Base-by-base conservation (phyloP, 192 early-diverging fungal species). In the Blastocladiella britannica region DNA sequence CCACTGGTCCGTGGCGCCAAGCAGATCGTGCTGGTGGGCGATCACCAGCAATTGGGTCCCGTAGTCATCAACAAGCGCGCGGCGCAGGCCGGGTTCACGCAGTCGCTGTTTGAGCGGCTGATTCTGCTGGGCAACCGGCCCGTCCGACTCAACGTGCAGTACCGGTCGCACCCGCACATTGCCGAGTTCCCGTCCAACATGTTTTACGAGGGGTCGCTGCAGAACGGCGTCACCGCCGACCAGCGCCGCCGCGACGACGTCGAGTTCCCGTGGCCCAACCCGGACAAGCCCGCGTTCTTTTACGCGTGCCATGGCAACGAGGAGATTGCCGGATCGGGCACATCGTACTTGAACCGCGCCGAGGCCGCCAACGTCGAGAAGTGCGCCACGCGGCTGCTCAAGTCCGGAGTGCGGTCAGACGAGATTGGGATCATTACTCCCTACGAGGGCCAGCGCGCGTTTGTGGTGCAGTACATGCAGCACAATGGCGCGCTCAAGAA, bases 141-240 rank as follows among this genome's bases (percentile, higher is more conserved):
- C 20, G 87, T 95, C 59, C 84, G 93, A 23, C 79, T 99, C 20
- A 88, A 95, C 55, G 92, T 99, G 4, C 95, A 99, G 68, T 99
- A 99, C 62, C 89, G 95, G 63, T 97, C 97, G 95, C 95, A 99
- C 60, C 95, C 95, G 28, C 92, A 92, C 61, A 69, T 99, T 25
- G 97, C 95, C 9, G 93, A 91, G 71, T 99, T 97, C 63, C 91
- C 95, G 1, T 91, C 87, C 62, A 99, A 99, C 67, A 92, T 94
- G 85, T 97, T 99, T 62, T 99, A 99, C 64, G 95, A 99, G 67
- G 95, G 95, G 15, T 88, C 89, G 22, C 73, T 97, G 28, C 89
- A 94, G 67, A 97, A 99, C 59, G 95, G 95, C 55, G 88, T 99
- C 29, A 93, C 93, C 0, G 80, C 84, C 2, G 80, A 79, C 51